These are phyloP conservation scores for Plectranthus barbatus DNA, from an alignment of 257 asterid species.

Conservation along the genomic window DNA sequence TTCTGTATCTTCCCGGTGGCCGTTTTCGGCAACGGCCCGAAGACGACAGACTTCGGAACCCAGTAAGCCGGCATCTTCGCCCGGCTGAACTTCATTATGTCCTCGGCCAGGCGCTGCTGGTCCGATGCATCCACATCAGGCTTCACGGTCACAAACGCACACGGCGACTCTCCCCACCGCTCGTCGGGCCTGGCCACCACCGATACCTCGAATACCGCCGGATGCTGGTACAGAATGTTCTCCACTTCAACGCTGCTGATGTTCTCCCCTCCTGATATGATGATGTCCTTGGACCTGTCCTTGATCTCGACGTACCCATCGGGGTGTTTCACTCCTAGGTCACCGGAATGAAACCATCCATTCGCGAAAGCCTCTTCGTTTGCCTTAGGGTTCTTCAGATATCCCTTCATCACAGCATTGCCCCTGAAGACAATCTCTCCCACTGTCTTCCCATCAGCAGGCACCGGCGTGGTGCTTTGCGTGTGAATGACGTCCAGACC, in stretches of 20 bases:
- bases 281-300: constrained; percentile 84
- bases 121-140: constrained; percentile 28
- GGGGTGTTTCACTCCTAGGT: constrained; percentile 80
- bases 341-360: constrained; percentile 95
- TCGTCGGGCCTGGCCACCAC: constrained; percentile 88
- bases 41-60: constrained; percentile 78
- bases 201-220: constrained; percentile 68
- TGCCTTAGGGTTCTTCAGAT: constrained; percentile 81
- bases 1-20: constrained; percentile 97
- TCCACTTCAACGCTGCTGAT: constrained; percentile 93
- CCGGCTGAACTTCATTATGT: constrained; percentile 66
- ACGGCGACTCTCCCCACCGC: constrained; percentile 93
- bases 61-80: constrained; percentile 80
- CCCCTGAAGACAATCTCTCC: constrained; percentile 91
- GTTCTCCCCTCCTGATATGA: constrained; percentile 91
- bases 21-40: constrained; percentile 88
- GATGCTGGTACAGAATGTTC: constrained; percentile 72
- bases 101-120: constrained; percentile 50
- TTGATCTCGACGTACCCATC: constrained; percentile 82
- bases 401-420: constrained; percentile 86
- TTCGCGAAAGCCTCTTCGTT: constrained; percentile 62
- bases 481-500: constrained; percentile 59
- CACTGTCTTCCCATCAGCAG: constrained; percentile 66
- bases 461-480: constrained; percentile 57
- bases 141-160: constrained; percentile 85